These are phyloP conservation scores for Scenedesmus sp. DNA, from an alignment of 163 green algal genomes.

Conservation along the genomic window DNA sequence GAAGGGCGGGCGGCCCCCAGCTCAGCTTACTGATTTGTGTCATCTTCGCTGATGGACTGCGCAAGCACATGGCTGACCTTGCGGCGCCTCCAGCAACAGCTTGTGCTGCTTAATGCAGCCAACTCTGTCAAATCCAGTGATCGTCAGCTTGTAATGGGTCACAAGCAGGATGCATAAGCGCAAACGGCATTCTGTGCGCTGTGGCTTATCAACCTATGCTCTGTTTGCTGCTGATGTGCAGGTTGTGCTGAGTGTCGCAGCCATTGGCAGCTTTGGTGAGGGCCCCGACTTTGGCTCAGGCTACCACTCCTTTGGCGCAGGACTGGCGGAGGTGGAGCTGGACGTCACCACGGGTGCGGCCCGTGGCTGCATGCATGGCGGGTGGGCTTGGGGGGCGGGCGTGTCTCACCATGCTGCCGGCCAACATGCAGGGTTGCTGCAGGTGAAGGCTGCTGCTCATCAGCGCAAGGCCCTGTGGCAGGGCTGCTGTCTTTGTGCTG, in stretches of 20 bases:
- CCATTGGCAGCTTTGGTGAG: not conserved
- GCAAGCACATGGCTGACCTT: too few relatives aligned
- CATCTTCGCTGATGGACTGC: too few relatives aligned
- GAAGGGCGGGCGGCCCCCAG: too few relatives aligned
- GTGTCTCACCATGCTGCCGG: too few relatives aligned
- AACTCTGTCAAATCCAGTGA: too few relatives aligned
- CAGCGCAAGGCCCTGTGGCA: too few relatives aligned
- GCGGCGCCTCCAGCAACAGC: too few relatives aligned
- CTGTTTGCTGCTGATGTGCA: not conserved
- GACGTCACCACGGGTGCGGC: conserved; percentile 74
- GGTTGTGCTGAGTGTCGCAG: not conserved
- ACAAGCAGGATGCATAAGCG: not conserved
- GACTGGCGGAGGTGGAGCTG: conserved; percentile 73
- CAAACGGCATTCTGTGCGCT: not conserved
- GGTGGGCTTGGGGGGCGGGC: too few relatives aligned
- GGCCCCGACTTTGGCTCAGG: not conserved
- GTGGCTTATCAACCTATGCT: not conserved
- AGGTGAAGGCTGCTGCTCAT: too few relatives aligned
- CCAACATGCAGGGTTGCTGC: too few relatives aligned
- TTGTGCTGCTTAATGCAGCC: too few relatives aligned
- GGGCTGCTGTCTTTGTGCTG: not conserved
- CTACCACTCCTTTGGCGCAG: conserved; percentile 75
- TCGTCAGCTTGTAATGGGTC: not conserved
- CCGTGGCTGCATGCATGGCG: not conserved
- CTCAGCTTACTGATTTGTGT: too few relatives aligned